phyloP scores from a whole-genome alignment of 2,329 filamentous ascomycete species.

The Trichoderma sp. region DNA sequence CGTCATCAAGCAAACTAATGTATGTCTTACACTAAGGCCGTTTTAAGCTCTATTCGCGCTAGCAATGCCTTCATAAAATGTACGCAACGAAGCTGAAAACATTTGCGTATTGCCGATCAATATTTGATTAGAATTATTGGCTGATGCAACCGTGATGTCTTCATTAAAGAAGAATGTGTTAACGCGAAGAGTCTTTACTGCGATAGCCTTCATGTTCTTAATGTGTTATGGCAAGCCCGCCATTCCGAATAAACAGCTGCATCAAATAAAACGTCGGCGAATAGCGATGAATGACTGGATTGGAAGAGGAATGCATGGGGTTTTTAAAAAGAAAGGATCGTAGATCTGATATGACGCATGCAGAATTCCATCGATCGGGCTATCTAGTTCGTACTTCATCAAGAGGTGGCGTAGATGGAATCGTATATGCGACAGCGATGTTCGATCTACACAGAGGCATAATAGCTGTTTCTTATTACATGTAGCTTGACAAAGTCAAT shows the following conservation, averaged over 20 bases:
- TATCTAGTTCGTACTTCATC: background rate
- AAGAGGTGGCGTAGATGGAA: background rate
- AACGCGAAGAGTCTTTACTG: background rate
- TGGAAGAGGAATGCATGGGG: background rate
- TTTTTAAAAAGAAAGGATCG: background rate
- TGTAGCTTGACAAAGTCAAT: too few relatives aligned
- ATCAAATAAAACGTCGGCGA: background rate
- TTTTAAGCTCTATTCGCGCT: background rate
- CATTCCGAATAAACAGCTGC: background rate
- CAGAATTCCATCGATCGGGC: background rate
- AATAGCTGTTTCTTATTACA: too few relatives aligned
- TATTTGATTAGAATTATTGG: background rate
- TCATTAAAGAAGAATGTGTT: background rate
- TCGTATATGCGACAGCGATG: background rate
- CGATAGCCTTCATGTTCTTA: background rate
- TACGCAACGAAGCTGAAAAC: background rate
- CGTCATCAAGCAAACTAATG: background rate
- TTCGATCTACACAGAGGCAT: background rate
- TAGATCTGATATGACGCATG: background rate
- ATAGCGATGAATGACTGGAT: background rate
- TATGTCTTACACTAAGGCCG: background rate
- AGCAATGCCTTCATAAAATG: background rate
- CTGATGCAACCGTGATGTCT: background rate
- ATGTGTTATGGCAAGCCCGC: background rate
- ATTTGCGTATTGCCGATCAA: background rate